Conservation (phyloP, 352 stramenopile species). For the Thalassiosira exigua region DNA sequence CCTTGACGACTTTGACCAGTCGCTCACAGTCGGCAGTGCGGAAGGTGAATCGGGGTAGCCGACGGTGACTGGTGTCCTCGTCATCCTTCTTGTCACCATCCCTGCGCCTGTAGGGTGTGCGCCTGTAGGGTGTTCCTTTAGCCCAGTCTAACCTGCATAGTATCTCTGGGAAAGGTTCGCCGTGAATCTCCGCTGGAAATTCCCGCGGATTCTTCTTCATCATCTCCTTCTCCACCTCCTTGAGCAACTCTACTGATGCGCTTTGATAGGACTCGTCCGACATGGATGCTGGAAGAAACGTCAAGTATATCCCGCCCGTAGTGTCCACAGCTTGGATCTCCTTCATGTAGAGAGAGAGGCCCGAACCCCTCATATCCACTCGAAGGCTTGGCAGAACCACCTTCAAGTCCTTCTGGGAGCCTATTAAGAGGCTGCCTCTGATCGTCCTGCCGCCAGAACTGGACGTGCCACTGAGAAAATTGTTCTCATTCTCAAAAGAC, state of each 20-base stretch:
- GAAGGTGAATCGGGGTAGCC: neutral
- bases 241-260: neutral
- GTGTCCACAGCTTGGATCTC: neutral
- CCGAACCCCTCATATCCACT: neutral
- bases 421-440: neutral
- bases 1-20: neutral
- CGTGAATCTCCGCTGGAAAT: neutral
- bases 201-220: neutral
- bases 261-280: neutral
- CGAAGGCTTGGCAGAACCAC: neutral
- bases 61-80: neutral
- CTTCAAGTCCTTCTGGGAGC: neutral
- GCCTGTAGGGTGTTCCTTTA: neutral
- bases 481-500: neutral
- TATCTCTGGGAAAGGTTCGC: neutral
- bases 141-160: neutral
- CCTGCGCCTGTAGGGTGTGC: neutral
- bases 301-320: neutral
- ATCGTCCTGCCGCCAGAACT: neutral
- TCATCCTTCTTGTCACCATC: neutral
- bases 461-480: neutral
- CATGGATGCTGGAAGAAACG: neutral
- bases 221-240: neutral
- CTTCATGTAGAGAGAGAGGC: too few species aligned
- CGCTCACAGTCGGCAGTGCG: neutral